A percentile compares a stretch with the other conserved stretches of the same genome.
Conservation (phyloP, 192 early-diverging fungal genomes). For the Allomyces arbusculus region DNA sequence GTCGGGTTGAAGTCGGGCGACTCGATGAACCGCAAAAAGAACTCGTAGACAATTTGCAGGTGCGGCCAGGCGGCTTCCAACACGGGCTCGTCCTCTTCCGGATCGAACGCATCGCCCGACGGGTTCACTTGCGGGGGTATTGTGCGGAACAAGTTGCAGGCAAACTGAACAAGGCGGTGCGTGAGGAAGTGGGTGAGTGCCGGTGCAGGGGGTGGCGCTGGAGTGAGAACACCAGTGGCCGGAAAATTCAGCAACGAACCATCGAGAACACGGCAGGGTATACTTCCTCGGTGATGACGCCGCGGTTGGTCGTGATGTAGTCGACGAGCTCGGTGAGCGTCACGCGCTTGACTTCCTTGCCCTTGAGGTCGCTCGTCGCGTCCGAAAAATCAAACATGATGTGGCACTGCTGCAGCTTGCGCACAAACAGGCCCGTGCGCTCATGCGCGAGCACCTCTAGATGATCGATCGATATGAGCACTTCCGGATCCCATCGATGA, state of each 20-base stretch:
- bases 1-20: conserved; percentile 94
- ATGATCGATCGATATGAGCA: not conserved
- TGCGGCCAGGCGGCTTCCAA: conserved; percentile 96
- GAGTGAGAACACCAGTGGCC: not conserved
- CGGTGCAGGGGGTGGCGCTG: not conserved
- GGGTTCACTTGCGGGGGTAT: conserved; percentile 91
- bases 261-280: conserved; percentile 88
- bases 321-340: conserved; percentile 80
- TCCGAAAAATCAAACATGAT: conserved; percentile 94
- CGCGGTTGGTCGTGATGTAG: conserved; percentile 73
- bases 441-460: conserved; percentile 58
- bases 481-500: not conserved
- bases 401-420: conserved; percentile 79
- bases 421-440: conserved; percentile 69
- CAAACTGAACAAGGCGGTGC: conserved; percentile 35
- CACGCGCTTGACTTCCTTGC: conserved; percentile 90
- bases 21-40: conserved; percentile 95
- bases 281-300: conserved; percentile 67
- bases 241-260: conserved; percentile 27
- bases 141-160: conserved; percentile 84
- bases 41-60: conserved; percentile 92
- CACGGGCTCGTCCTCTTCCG: conserved; percentile 97
- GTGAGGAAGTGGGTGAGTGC: not conserved
- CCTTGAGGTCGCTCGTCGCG: conserved; percentile 61
- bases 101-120: conserved; percentile 89